phyloP scores from a whole-genome alignment of 108 stramenopile species.

The Pseudonitzschia multistriata region DNA sequence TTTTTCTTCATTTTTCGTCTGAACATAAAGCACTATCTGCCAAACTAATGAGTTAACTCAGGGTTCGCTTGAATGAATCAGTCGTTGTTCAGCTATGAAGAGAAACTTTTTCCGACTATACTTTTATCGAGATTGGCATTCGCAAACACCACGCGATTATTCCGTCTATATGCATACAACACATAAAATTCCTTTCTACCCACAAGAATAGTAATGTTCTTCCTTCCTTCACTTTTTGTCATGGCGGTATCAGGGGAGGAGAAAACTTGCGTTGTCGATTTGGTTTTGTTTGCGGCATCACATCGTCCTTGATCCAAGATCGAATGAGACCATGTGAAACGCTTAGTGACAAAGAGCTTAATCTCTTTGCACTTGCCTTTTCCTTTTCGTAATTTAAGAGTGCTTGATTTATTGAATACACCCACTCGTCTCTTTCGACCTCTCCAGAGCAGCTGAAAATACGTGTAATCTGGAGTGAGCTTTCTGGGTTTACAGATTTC shows the following conservation, averaged over 20 bases:
- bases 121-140: too few relatives aligned
- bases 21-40: too few relatives aligned
- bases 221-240: slow-evolving; percentile 10
- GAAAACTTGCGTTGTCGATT: background rate
- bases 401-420: slow-evolving; percentile 54
- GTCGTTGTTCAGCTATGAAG: too few relatives aligned
- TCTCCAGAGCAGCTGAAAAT: slow-evolving; percentile 49
- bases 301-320: slow-evolving; percentile 23
- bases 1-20: too few relatives aligned
- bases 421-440: slow-evolving; percentile 57
- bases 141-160: too few relatives aligned
- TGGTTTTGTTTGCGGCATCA: slow-evolving; percentile 3
- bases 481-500: slow-evolving; percentile 24
- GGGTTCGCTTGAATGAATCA: too few relatives aligned
- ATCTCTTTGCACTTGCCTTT: slow-evolving; percentile 23
- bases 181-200: too few relatives aligned
- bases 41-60: too few relatives aligned
- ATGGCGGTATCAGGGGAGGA: slow-evolving; percentile 1
- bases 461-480: slow-evolving; percentile 29
- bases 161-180: too few relatives aligned
- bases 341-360: slow-evolving; percentile 19
- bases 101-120: too few relatives aligned
- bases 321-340: slow-evolving; percentile 4
- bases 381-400: slow-evolving; percentile 50
- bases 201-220: too few relatives aligned